Evolutionary conservation across 2,329 filamentous ascomycete genomes (phyloP).

Genomic region (Hymenoscyphus fraxineus): DNA sequence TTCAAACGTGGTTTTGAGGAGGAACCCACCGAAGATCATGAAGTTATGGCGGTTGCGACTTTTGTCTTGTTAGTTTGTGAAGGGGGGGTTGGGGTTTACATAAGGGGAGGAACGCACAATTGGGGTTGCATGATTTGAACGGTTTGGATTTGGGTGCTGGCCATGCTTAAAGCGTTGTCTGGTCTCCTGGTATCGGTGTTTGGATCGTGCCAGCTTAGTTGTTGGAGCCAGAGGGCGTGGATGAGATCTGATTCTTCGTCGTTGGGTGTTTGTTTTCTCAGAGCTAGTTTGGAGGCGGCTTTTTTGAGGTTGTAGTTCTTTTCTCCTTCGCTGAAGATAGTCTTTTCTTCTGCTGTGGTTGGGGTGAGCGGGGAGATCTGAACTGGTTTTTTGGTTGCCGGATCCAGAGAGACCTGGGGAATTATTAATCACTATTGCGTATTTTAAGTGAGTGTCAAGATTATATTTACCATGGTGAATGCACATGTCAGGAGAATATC

Average conservation of each 20-base stretch:
- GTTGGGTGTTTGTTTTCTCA: slow-evolving; percentile 63
- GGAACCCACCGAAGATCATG: slow-evolving; percentile 72
- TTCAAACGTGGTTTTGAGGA: slow-evolving; percentile 68
- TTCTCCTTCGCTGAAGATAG: slow-evolving; percentile 58
- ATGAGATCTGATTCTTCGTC: slow-evolving; percentile 67
- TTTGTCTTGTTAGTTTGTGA: neutral
- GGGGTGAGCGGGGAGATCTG: slow-evolving; percentile 56
- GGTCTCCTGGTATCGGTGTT: slow-evolving; percentile 52
- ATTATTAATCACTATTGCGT: neutral
- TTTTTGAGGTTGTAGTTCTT: slow-evolving; percentile 64
- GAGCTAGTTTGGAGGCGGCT: slow-evolving; percentile 52
- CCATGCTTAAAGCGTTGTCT: slow-evolving; percentile 58
- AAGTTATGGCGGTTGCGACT: slow-evolving; percentile 63
- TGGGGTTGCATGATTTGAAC: slow-evolving; percentile 72
- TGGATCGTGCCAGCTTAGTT: slow-evolving; percentile 59
- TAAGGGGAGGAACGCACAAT: slow-evolving; percentile 35
- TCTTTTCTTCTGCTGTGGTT: slow-evolving; percentile 59
- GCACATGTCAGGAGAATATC: slow-evolving; percentile 68
- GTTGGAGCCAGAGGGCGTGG: slow-evolving; percentile 65
- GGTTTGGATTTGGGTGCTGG: slow-evolving; percentile 57
- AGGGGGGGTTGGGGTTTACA: too few species aligned
- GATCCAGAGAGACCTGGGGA: slow-evolving; percentile 53
- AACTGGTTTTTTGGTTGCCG: slow-evolving; percentile 61
- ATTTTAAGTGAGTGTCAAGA: neutral
- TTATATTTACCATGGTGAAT: slow-evolving; percentile 61